Evolutionary conservation across 2,329 filamentous ascomycete species (phyloP).

Genomic region (Pestalotiopsis sp.): DNA sequence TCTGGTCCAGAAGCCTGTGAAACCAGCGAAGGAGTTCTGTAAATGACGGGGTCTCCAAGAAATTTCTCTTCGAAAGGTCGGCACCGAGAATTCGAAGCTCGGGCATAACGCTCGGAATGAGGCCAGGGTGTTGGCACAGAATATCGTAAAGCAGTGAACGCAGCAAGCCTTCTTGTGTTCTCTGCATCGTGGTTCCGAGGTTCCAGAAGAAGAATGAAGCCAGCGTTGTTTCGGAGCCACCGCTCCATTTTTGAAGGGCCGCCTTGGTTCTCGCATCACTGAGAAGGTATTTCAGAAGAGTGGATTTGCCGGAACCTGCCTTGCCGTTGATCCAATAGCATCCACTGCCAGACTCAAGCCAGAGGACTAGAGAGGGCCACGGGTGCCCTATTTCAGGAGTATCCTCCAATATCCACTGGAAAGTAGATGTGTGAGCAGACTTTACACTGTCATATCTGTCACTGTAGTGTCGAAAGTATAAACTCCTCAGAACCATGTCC

Average conservation of each 20-base stretch:
- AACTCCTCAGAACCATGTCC: background rate
- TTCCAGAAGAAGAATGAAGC: background rate
- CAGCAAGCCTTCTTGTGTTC: background rate
- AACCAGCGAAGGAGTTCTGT: conserved; percentile 2
- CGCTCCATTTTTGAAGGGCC: background rate
- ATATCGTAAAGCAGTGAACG: conserved; percentile 8
- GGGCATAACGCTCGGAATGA: background rate
- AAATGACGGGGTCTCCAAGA: background rate
- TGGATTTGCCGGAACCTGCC: conserved; percentile 13
- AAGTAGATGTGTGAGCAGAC: conserved; percentile 1
- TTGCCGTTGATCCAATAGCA: conserved; percentile 15
- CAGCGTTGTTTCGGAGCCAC: background rate
- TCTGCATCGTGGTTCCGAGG: background rate
- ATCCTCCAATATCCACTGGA: conserved; percentile 9
- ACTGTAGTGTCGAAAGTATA: conserved; percentile 4
- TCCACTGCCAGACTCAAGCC: conserved; percentile 9
- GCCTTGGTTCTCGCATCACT: background rate
- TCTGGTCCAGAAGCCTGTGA: background rate
- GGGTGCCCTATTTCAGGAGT: background rate
- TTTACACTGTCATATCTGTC: conserved; percentile 6
- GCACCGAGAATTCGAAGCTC: background rate
- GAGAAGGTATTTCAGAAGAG: background rate
- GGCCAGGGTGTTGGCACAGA: background rate
- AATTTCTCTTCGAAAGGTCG: background rate
- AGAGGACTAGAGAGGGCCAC: background rate